Evolutionary conservation across 2,329 filamentous ascomycete genomes (phyloP).

Genomic region (Cadophora luteo-olivacea): DNA sequence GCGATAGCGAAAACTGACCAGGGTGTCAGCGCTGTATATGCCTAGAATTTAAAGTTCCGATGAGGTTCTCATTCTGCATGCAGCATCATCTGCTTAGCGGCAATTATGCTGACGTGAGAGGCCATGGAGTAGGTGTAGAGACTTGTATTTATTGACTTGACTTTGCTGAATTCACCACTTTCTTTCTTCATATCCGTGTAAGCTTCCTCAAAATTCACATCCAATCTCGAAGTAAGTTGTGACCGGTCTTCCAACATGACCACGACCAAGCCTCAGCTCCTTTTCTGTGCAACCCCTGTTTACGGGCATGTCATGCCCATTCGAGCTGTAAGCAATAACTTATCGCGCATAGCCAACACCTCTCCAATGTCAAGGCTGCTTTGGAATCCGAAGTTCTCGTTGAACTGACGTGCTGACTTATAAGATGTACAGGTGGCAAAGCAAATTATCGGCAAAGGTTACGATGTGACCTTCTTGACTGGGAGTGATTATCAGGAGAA

Average conservation of each 20-base stretch:
- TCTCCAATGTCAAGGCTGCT: not conserved
- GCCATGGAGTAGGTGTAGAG: no score
- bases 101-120: no score
- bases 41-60: no score
- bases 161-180: no score
- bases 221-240: no score
- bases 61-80: no score
- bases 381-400: not conserved
- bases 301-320: constrained; percentile 33
- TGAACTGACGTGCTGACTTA: not conserved
- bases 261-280: not conserved
- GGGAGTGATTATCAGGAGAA: constrained; percentile 46
- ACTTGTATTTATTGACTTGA: no score
- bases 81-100: no score
- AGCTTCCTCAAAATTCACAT: not conserved
- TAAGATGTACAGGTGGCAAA: constrained; percentile 10
- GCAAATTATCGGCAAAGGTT: constrained; percentile 46
- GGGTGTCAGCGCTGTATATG: no score
- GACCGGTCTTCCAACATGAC: not conserved
- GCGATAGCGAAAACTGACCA: no score
- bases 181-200: not conserved
- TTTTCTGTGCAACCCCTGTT: constrained; percentile 20
- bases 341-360: not conserved
- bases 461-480: constrained; percentile 50
- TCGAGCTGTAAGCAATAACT: constrained; percentile 12